Conservation (phyloP, 176 grass and related monocot genomes). For the Triticum turgidum region DNA sequence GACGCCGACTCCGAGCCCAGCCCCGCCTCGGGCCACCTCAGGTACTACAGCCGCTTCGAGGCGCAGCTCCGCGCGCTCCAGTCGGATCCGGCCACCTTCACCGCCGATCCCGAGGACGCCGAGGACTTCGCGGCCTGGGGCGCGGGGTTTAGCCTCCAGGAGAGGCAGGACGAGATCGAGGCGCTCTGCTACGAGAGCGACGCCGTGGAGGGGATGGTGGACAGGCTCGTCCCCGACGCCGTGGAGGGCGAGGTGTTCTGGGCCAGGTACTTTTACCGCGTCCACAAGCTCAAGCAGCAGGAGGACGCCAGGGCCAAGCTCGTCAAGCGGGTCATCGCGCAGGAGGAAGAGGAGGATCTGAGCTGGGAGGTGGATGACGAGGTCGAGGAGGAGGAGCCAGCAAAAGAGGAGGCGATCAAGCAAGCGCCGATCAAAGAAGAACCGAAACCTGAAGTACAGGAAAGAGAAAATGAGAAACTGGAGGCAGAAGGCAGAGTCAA, state of each 20-base stretch:
- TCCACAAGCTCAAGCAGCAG: conserved; percentile 72
- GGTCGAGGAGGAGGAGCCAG: conserved; percentile 36
- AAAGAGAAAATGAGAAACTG: neutral
- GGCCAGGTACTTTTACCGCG: conserved; percentile 77
- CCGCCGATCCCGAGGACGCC: conserved; percentile 63
- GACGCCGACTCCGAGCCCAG: conserved; percentile 37
- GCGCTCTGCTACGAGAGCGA: conserved; percentile 63
- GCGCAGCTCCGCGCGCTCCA: conserved; percentile 72
- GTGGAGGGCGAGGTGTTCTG: conserved; percentile 78
- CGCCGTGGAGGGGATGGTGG: conserved; percentile 50
- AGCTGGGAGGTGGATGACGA: conserved; percentile 79
- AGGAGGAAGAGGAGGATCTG: conserved; percentile 83
- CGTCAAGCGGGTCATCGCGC: conserved; percentile 68
- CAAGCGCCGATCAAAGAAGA: conserved; percentile 29
- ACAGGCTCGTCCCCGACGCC: conserved; percentile 60
- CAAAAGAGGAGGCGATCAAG: conserved; percentile 12
- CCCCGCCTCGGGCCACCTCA: conserved; percentile 38
- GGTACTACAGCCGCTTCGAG: conserved; percentile 80
- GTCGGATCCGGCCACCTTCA: conserved; percentile 76
- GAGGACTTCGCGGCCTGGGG: conserved; percentile 75
- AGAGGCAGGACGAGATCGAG: conserved; percentile 75
- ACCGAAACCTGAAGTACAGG: neutral
- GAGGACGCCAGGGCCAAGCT: conserved; percentile 82
- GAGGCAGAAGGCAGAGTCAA: neutral
- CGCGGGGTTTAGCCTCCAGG: conserved; percentile 55